Conservation (phyloP, 1,284 basidiomycete species). For the Cutaneotrichosporon cyanovorans region DNA sequence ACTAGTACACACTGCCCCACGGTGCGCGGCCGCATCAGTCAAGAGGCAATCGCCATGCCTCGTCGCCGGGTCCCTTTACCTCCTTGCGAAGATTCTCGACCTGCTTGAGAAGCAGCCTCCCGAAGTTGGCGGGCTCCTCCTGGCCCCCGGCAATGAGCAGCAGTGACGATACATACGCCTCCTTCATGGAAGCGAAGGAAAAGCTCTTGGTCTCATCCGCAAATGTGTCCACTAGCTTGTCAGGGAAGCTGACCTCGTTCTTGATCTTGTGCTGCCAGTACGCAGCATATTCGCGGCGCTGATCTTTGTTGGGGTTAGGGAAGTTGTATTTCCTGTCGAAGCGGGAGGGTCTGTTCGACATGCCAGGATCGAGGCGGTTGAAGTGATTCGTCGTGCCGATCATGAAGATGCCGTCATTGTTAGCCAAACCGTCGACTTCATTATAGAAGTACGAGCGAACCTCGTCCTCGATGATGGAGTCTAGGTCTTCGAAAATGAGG, state of each 20-base stretch:
- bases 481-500: conserved; percentile 70
- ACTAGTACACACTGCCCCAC: no score
- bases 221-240: conserved; percentile 55
- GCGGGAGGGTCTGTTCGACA: conserved; percentile 66
- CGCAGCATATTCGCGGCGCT: conserved; percentile 58
- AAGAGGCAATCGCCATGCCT: no score
- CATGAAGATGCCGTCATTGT: conserved; percentile 67
- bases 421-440: conserved; percentile 54
- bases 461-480: conserved; percentile 63
- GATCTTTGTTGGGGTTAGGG: conserved; percentile 55
- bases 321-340: conserved; percentile 71
- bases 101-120: conserved; percentile 51
- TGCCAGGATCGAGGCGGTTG: conserved; percentile 63
- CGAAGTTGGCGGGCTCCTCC: conserved; percentile 48
- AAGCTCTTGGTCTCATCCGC: conserved; percentile 58
- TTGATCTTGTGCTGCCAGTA: conserved; percentile 71
- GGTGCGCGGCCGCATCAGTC: no score
- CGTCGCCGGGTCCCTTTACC: no score
- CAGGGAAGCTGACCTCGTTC: conserved; percentile 57
- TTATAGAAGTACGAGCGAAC: conserved; percentile 81
- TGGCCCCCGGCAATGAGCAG: conserved; percentile 25
- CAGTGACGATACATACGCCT: conserved; percentile 53
- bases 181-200: conserved; percentile 75
- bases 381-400: conserved; percentile 79
- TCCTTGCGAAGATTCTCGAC: conserved; percentile 51